These are phyloP conservation scores for Talaromyces sp. DNA, from an alignment of 2,329 filamentous ascomycete genomes.

Conservation along the genomic window DNA sequence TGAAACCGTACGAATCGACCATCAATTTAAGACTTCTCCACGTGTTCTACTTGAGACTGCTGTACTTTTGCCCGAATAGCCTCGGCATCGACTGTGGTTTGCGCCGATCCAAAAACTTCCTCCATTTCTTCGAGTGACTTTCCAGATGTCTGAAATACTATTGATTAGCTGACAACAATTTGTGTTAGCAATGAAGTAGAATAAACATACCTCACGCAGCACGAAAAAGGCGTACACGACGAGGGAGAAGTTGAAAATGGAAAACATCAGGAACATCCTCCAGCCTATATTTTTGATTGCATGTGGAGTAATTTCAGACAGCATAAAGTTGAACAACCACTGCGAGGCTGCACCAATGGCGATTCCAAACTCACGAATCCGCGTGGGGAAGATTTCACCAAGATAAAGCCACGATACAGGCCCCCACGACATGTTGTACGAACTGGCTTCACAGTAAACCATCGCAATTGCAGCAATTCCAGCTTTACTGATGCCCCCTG, in stretches of 20 bases:
- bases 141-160: not conserved
- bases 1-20: not conserved
- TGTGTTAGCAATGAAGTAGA: too few species aligned
- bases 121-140: constrained; percentile 2
- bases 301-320: constrained; percentile 18
- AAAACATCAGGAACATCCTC: constrained; percentile 41
- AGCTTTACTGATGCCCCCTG: constrained; percentile 20
- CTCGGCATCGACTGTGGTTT: not conserved
- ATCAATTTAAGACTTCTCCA: not conserved
- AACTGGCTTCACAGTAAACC: constrained; percentile 26
- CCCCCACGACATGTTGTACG: constrained; percentile 20
- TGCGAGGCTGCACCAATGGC: constrained; percentile 17
- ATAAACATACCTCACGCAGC: not conserved
- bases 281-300: constrained; percentile 38
- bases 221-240: not conserved
- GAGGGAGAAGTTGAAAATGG: constrained; percentile 28
- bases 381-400: constrained; percentile 16
- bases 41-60: not conserved
- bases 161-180: not conserved
- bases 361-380: constrained; percentile 18
- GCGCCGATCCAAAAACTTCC: not conserved
- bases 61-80: not conserved
- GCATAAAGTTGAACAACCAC: constrained; percentile 20
- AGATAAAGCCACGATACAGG: constrained; percentile 18
- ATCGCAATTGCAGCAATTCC: constrained; percentile 45